Evolutionary conservation across 1,284 basidiomycete species (phyloP).

Genomic region (Rhodotorula sp.): DNA sequence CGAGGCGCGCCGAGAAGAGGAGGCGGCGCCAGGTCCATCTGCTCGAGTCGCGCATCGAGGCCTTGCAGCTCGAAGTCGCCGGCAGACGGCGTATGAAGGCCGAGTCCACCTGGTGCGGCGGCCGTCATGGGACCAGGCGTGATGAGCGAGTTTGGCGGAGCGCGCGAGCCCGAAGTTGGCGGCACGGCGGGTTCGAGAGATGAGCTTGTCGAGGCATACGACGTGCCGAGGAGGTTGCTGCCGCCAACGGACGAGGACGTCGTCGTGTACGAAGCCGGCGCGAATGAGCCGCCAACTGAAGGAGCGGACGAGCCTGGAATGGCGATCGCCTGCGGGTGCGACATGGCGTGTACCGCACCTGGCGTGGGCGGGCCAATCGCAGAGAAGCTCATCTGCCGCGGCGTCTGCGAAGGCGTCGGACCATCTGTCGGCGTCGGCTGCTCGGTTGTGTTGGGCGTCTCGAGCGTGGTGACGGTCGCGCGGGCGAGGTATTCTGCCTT

Average conservation of each 20-base stretch:
- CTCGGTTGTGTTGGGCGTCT: conserved; percentile 46
- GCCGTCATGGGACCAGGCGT: not conserved
- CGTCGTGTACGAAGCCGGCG: conserved; percentile 13
- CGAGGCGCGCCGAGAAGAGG: not conserved
- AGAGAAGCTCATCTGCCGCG: conserved; percentile 9
- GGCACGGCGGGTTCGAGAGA: not conserved
- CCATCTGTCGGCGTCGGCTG: conserved; percentile 12
- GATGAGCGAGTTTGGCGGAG: conserved; percentile 6
- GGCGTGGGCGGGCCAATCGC: not conserved
- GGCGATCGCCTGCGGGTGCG: not conserved
- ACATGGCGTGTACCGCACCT: not conserved
- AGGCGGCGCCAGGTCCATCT: not conserved
- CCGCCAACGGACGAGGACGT: conserved; percentile 7
- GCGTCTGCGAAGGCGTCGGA: conserved; percentile 17
- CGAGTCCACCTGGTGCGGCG: not conserved
- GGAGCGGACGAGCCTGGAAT: conserved; percentile 5
- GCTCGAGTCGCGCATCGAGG: conserved; percentile 7
- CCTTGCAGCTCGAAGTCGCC: not conserved
- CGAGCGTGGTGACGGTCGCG: conserved; percentile 56
- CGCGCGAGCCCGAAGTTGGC: not conserved
- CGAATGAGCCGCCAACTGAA: not conserved
- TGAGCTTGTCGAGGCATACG: conserved; percentile 7
- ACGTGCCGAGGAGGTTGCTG: conserved; percentile 9
- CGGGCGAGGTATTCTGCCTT: conserved; percentile 64
- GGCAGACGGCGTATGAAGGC: not conserved